Conservation (phyloP, 495 filamentous ascomycete genomes). For the Tirmania nivea region DNA sequence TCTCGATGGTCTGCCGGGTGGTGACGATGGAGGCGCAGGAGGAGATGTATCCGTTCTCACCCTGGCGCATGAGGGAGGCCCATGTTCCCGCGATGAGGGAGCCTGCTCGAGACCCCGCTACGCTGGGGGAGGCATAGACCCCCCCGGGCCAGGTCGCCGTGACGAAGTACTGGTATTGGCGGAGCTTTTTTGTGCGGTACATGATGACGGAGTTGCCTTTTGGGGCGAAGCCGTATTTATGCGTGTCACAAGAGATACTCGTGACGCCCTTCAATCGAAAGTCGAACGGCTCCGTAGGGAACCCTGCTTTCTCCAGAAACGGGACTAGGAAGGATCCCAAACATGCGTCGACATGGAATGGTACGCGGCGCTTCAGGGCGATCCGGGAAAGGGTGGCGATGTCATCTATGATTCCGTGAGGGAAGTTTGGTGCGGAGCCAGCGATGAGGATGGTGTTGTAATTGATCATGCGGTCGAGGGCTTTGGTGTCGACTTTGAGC, state of each 20-base stretch:
- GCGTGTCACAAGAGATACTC: conserved; percentile 85
- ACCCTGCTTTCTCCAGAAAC: conserved; percentile 76
- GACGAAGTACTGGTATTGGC: conserved; percentile 86
- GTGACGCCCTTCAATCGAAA: conserved; percentile 89
- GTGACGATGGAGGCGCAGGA: conserved; percentile 76
- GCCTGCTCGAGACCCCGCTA: conserved; percentile 80
- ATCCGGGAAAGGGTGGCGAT: conserved; percentile 69
- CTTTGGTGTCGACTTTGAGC: conserved; percentile 59
- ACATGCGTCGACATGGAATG: conserved; percentile 93
- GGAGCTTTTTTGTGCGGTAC: conserved; percentile 58
- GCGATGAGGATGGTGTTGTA: conserved; percentile 91
- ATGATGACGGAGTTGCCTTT: conserved; percentile 87
- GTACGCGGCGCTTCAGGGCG: conserved; percentile 52
- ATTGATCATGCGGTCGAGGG: conserved; percentile 72
- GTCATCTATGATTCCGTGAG: conserved; percentile 93
- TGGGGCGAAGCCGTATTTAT: conserved; percentile 97
- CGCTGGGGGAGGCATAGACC: conserved; percentile 77
- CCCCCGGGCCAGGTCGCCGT: conserved; percentile 88
- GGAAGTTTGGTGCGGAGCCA: conserved; percentile 90
- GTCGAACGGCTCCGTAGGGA: conserved; percentile 69
- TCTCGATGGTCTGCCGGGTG: conserved; percentile 60
- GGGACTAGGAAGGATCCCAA: conserved; percentile 86
- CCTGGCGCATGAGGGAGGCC: conserved; percentile 69
- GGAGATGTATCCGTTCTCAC: conserved; percentile 72
- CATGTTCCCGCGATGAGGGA: conserved; percentile 88